Evolutionary conservation across 2,329 filamentous ascomycete species (phyloP).

Genomic region (Penicillium nordicum): DNA sequence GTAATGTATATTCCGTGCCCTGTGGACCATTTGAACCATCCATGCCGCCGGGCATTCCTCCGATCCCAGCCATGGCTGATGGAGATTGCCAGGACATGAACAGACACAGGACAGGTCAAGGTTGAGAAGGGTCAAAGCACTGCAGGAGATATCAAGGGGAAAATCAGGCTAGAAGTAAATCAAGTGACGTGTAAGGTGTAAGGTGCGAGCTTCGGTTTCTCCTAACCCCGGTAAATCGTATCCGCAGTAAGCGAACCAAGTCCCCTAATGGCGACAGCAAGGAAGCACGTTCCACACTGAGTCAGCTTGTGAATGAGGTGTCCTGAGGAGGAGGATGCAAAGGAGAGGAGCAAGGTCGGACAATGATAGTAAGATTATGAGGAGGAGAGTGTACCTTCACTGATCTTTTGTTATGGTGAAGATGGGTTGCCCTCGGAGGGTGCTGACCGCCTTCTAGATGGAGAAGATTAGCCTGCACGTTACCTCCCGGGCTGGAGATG

Average conservation of each 20-base stretch:
- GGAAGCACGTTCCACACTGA: slow-evolving; percentile 18
- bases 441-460: slow-evolving; percentile 19
- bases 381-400: slow-evolving; percentile 12
- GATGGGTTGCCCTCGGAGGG: slow-evolving; percentile 13
- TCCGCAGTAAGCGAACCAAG: slow-evolving; percentile 20
- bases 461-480: not conserved
- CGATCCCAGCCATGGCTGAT: slow-evolving; percentile 58
- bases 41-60: slow-evolving; percentile 49
- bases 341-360: slow-evolving; percentile 10
- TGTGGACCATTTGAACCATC: slow-evolving; percentile 48
- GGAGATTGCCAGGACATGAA: slow-evolving; percentile 69
- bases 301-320: slow-evolving; percentile 7
- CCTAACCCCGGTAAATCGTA: slow-evolving; percentile 21
- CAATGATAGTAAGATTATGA: slow-evolving; percentile 12
- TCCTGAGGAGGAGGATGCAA: not conserved
- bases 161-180: not conserved
- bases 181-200: slow-evolving; percentile 8
- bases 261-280: slow-evolving; percentile 17
- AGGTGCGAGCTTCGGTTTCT: slow-evolving; percentile 20
- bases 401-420: slow-evolving; percentile 24
- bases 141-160: not conserved
- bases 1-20: slow-evolving; percentile 69
- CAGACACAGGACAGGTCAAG: slow-evolving; percentile 10
- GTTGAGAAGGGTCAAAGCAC: not conserved
- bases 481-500: not conserved